Evolutionary conservation across 2,329 filamentous ascomycete species (phyloP).

Genomic region (Fusarium nanum): DNA sequence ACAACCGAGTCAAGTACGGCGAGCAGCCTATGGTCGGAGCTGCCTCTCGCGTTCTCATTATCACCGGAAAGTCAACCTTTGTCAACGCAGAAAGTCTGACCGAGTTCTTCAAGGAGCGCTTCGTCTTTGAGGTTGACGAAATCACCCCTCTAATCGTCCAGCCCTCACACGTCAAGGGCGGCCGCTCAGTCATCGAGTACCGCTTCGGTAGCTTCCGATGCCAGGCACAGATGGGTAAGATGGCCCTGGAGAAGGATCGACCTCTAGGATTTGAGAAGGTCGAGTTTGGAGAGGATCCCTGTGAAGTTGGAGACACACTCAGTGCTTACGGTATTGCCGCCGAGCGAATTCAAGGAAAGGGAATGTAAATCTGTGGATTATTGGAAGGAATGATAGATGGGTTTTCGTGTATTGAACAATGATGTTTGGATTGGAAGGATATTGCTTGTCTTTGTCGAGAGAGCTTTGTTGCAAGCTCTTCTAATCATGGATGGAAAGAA

Average conservation of each 20-base stretch:
- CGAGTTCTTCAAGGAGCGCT: constrained; percentile 55
- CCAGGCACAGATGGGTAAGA: constrained; percentile 63
- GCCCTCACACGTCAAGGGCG: constrained; percentile 23
- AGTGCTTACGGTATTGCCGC: constrained; percentile 50
- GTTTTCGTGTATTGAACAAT: background rate
- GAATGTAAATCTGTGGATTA: constrained; percentile 37
- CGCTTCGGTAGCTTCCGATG: constrained; percentile 67
- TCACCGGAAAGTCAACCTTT: constrained; percentile 58
- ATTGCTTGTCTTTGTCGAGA: constrained; percentile 10
- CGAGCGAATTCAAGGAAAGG: constrained; percentile 50
- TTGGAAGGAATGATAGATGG: background rate
- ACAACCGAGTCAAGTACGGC: constrained; percentile 62
- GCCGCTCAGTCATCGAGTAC: constrained; percentile 58
- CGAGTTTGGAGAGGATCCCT: constrained; percentile 55
- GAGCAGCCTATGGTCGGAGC: constrained; percentile 46
- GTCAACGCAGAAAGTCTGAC: constrained; percentile 58
- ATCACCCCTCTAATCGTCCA: constrained; percentile 49
- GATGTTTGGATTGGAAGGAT: constrained; percentile 7
- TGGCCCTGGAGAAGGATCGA: constrained; percentile 52
- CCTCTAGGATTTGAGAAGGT: constrained; percentile 53
- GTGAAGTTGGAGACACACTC: constrained; percentile 51
- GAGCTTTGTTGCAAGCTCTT: background rate
- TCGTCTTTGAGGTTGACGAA: constrained; percentile 62
- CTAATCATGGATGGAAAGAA: background rate
- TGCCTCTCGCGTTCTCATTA: constrained; percentile 62